phyloP scores from a whole-genome alignment of 345 rosid species.

The Tarenaya hassleriana region DNA sequence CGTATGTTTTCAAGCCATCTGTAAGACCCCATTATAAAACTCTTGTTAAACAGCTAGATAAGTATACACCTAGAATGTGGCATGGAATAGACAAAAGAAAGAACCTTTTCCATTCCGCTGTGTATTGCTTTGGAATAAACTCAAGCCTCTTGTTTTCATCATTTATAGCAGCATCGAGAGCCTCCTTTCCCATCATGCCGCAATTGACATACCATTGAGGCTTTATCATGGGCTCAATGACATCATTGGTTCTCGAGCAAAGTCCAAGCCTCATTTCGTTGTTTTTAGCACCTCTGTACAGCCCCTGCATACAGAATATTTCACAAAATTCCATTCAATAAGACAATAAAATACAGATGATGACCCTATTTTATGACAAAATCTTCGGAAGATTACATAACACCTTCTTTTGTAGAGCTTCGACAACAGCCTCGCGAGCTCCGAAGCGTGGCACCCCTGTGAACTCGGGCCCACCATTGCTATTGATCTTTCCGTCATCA shows the following conservation, averaged over 20 bases:
- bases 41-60: background rate
- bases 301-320: conserved; percentile 38
- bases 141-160: conserved; percentile 59
- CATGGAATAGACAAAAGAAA: conserved; percentile 15
- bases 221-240: conserved; percentile 86
- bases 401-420: too few relatives aligned
- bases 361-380: too few relatives aligned
- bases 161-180: conserved; percentile 64
- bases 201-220: conserved; percentile 92
- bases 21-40: conserved; percentile 19
- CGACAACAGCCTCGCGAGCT: conserved; percentile 72
- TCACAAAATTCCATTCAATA: background rate
- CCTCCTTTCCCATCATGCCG: conserved; percentile 60
- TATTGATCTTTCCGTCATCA: conserved; percentile 88
- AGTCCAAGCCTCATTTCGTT: conserved; percentile 92
- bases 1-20: conserved; percentile 98
- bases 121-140: conserved; percentile 78
- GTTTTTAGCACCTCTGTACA: conserved; percentile 67
- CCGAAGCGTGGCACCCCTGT: conserved; percentile 82
- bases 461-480: conserved; percentile 70
- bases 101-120: conserved; percentile 93
- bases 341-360: too few relatives aligned
- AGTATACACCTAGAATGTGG: background rate
- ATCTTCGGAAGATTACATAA: too few relatives aligned
- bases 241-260: conserved; percentile 77